Conservation (phyloP, 495 filamentous ascomycete genomes). For the Trichoderma parareesei region DNA sequence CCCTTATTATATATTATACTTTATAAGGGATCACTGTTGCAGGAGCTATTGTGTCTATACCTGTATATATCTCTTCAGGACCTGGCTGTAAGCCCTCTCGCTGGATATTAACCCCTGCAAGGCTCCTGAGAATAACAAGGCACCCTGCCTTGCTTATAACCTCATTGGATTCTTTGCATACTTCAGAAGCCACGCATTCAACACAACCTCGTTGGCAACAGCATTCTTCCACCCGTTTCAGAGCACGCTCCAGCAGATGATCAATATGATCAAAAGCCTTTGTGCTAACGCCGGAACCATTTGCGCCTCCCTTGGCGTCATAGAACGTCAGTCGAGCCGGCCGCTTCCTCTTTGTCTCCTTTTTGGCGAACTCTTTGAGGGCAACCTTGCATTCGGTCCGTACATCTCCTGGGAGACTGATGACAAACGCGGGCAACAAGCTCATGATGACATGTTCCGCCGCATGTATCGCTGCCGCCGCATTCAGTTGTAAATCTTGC, state of each 20-base stretch:
- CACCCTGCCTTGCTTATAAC: constrained; percentile 92
- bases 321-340: constrained; percentile 91
- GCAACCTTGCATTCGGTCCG: constrained; percentile 86
- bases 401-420: constrained; percentile 76
- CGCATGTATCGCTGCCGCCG: constrained; percentile 87
- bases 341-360: constrained; percentile 56
- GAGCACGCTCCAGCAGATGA: constrained; percentile 64
- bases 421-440: constrained; percentile 82
- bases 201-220: constrained; percentile 72
- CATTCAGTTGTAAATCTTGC: constrained; percentile 58
- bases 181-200: constrained; percentile 78
- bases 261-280: constrained; percentile 94
- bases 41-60: constrained; percentile 76
- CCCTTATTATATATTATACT: background rate
- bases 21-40: constrained; percentile 50
- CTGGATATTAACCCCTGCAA: constrained; percentile 70
- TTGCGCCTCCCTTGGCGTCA: constrained; percentile 81
- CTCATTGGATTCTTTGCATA: constrained; percentile 80
- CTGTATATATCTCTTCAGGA: constrained; percentile 55
- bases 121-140: constrained; percentile 64
- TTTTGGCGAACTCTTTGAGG: constrained; percentile 68
- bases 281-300: constrained; percentile 74
- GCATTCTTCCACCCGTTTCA: constrained; percentile 63
- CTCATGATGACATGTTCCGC: constrained; percentile 86
- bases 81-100: constrained; percentile 75